These are phyloP conservation scores for Cercospora citrullina DNA, from an alignment of 2,329 filamentous ascomycete species.

Conservation along the genomic window DNA sequence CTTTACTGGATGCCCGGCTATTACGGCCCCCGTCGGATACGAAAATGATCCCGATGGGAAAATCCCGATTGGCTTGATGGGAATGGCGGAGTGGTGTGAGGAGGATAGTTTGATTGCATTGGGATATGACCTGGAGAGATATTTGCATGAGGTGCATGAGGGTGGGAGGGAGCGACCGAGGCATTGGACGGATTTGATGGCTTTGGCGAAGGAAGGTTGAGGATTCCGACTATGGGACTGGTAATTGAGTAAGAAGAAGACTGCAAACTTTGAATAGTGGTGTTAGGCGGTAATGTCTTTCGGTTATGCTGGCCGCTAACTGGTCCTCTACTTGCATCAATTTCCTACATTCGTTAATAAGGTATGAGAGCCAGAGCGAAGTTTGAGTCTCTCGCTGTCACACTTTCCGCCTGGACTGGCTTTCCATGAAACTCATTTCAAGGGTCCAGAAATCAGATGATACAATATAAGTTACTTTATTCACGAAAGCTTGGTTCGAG, in stretches of 20 bases:
- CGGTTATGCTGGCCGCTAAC: background rate
- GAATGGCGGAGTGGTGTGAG: constrained; percentile 56
- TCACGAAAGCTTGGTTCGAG: background rate
- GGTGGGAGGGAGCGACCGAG: constrained; percentile 41
- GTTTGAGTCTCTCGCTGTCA: background rate
- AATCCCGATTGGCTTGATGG: constrained; percentile 56
- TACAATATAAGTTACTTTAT: background rate
- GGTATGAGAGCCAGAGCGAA: background rate
- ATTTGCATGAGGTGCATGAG: constrained; percentile 43
- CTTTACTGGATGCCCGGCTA: constrained; percentile 73
- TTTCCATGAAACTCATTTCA: background rate
- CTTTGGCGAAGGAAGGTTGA: constrained; percentile 15
- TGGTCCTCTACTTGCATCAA: background rate
- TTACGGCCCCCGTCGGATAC: constrained; percentile 75
- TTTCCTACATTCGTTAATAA: background rate
- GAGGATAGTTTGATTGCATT: constrained; percentile 56
- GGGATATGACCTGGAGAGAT: constrained; percentile 54
- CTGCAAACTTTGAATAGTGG: background rate
- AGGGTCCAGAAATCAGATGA: background rate
- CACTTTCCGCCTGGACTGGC: background rate
- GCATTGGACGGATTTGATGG: constrained; percentile 45
- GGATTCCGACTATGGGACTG: background rate
- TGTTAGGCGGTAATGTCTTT: too few species aligned
- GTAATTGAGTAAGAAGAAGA: background rate
- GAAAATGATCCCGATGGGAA: constrained; percentile 56